A percentile compares a stretch with the other conserved stretches of the same genome.
phyloP scores from a whole-genome alignment of 345 rosid species.

The Pistacia atlantica region DNA sequence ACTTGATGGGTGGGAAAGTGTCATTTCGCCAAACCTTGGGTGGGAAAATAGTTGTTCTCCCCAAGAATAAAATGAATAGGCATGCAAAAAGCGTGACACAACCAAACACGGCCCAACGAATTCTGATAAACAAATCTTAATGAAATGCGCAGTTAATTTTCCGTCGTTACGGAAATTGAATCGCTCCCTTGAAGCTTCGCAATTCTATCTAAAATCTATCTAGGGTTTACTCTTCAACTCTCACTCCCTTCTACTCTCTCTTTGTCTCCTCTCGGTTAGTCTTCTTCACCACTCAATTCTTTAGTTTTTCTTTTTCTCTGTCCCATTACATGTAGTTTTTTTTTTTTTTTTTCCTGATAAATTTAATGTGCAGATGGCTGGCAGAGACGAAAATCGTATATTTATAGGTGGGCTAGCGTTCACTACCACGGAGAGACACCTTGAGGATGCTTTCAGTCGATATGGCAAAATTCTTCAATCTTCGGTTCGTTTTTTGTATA shows the following conservation, averaged over 20 bases:
- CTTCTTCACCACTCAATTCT: background rate
- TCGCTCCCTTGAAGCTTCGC: too few species aligned
- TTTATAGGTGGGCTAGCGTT: conserved; percentile 16
- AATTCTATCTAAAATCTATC: background rate
- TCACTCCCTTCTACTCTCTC: background rate
- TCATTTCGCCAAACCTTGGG: too few species aligned
- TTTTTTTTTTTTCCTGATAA: too few species aligned
- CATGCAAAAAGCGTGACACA: background rate
- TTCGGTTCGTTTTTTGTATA: background rate
- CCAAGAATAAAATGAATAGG: too few species aligned
- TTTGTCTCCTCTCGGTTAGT: conserved; percentile 1
- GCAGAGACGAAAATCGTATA: conserved; percentile 18
- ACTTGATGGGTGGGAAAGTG: too few species aligned
- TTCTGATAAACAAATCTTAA: background rate
- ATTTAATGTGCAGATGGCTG: conserved; percentile 5
- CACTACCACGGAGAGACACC: conserved; percentile 19
- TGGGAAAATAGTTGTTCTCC: too few species aligned
- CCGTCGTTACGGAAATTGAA: background rate
- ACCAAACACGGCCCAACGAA: background rate
- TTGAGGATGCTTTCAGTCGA: conserved; percentile 20
- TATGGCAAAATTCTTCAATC: conserved; percentile 18
- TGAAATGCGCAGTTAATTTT: background rate
- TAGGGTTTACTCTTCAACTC: background rate
- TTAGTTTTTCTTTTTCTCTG: background rate
- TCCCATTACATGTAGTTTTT: background rate